These are phyloP conservation scores for Naganishia onofrii DNA, from an alignment of 768 basidiomycete species.

Conservation along the genomic window DNA sequence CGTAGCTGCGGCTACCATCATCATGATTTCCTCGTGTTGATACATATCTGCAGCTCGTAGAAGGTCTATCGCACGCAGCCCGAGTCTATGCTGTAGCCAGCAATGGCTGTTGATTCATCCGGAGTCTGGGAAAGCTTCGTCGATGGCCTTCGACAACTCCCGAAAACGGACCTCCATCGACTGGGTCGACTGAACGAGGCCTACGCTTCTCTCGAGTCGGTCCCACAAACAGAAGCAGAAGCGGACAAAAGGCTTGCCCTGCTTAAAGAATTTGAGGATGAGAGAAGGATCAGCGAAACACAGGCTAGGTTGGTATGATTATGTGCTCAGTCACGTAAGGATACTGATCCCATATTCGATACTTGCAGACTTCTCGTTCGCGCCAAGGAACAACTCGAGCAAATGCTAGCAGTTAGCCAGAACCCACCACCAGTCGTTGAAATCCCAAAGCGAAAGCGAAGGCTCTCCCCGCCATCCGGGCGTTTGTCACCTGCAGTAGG, in stretches of 20 bases:
- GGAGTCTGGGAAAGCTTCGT: conserved; percentile 8
- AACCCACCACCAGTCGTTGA: background rate
- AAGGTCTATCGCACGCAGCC: too few relatives aligned
- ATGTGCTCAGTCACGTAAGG: too few relatives aligned
- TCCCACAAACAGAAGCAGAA: conserved; percentile 6
- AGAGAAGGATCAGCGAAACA: conserved; percentile 30
- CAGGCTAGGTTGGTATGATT: conserved; percentile 29
- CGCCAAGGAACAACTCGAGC: conserved; percentile 23
- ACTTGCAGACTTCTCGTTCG: conserved; percentile 1
- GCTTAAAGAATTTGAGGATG: conserved; percentile 29
- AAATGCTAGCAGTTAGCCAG: background rate
- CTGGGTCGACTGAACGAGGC: conserved; percentile 10
- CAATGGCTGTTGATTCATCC: conserved; percentile 7
- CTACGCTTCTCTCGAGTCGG: conserved; percentile 5
- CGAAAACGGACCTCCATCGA: conserved; percentile 10
- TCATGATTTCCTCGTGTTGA: too few relatives aligned
- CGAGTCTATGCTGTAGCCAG: background rate
- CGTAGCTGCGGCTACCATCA: too few relatives aligned
- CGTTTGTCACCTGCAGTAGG: conserved; percentile 22
- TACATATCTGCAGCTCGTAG: too few relatives aligned
- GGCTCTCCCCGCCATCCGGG: conserved; percentile 12
- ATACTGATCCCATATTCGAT: conserved; percentile 24
- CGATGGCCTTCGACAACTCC: conserved; percentile 12
- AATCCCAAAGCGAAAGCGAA: conserved; percentile 3
- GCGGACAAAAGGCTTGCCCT: conserved; percentile 20